A percentile compares a stretch with the other conserved stretches of the same genome.
phyloP scores from a whole-genome alignment of 257 asterid genomes.

The Primulina tabacum region DNA sequence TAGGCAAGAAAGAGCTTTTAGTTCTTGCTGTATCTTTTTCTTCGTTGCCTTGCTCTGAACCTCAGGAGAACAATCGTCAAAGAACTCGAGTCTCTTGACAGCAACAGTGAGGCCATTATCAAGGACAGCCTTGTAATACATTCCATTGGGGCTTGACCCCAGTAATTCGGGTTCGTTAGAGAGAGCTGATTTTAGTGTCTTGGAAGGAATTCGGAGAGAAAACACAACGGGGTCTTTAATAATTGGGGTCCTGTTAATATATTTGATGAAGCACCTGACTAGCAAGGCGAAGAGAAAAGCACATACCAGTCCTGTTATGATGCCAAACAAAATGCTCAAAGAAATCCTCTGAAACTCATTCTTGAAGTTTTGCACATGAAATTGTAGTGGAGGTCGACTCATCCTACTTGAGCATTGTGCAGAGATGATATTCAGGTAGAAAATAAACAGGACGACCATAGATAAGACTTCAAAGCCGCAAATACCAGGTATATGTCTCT shows the following conservation, averaged over 20 bases:
- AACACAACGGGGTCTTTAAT: constrained; percentile 68
- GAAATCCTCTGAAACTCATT: constrained; percentile 37
- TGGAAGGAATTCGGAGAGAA: constrained; percentile 66
- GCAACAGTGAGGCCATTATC: constrained; percentile 80
- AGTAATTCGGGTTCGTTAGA: constrained; percentile 55
- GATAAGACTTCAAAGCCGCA: constrained; percentile 25
- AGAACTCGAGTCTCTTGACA: constrained; percentile 67
- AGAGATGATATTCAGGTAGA: constrained; percentile 35
- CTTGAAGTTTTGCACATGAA: constrained; percentile 35
- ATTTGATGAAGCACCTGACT: constrained; percentile 54
- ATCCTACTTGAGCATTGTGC: constrained; percentile 51
- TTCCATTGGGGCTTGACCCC: constrained; percentile 70
- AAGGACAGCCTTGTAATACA: constrained; percentile 67
- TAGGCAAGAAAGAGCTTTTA: constrained; percentile 56
- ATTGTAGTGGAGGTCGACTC: constrained; percentile 23
- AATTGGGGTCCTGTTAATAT: constrained; percentile 64
- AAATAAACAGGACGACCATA: constrained; percentile 29
- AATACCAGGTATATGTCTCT: constrained; percentile 18
- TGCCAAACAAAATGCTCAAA: constrained; percentile 62
- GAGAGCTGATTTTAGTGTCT: constrained; percentile 67
- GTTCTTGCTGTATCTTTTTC: constrained; percentile 56
- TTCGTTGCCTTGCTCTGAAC: constrained; percentile 36
- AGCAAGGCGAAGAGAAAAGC: constrained; percentile 57
- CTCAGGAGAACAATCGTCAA: constrained; percentile 12
- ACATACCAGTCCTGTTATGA: constrained; percentile 57